These are phyloP conservation scores for Guyanaporus albipodus DNA, from an alignment of 768 basidiomycete species.

Conservation along the genomic window DNA sequence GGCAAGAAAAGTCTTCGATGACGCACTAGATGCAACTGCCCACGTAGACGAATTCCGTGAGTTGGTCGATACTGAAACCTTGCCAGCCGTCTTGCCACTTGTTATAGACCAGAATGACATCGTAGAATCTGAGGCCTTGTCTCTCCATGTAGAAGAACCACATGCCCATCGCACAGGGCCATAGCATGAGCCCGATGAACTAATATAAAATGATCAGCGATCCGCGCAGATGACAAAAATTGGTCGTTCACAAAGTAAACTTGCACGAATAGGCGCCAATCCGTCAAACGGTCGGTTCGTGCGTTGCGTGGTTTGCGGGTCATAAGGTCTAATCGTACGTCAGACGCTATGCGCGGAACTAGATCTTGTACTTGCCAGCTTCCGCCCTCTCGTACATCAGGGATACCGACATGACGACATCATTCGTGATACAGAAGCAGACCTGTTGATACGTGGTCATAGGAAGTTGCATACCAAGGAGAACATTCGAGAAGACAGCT, in stretches of 20 bases:
- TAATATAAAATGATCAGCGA: constrained; percentile 13
- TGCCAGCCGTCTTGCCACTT: constrained; percentile 38
- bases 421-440: constrained; percentile 51
- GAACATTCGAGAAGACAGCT: constrained; percentile 53
- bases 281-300: constrained; percentile 44
- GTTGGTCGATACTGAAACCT: constrained; percentile 27
- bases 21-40: constrained; percentile 43
- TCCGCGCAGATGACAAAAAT: neutral
- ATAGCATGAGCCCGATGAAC: constrained; percentile 43
- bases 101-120: constrained; percentile 38
- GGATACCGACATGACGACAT: constrained; percentile 47
- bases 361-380: constrained; percentile 28
- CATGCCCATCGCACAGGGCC: constrained; percentile 41
- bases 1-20: constrained; percentile 4
- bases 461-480: constrained; percentile 56
- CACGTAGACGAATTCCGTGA: constrained; percentile 34
- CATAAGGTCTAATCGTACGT: constrained; percentile 36
- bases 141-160: constrained; percentile 38
- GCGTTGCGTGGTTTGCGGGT: constrained; percentile 46
- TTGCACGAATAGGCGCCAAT: constrained; percentile 47
- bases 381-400: constrained; percentile 52
- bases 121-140: constrained; percentile 32
- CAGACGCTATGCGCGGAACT: neutral
- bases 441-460: constrained; percentile 52
- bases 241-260: constrained; percentile 39